Percentiles rank a stretch among this genome's conserved stretches.
Conservation (phyloP, 441 rosid species). For the Melastoma candidum region DNA sequence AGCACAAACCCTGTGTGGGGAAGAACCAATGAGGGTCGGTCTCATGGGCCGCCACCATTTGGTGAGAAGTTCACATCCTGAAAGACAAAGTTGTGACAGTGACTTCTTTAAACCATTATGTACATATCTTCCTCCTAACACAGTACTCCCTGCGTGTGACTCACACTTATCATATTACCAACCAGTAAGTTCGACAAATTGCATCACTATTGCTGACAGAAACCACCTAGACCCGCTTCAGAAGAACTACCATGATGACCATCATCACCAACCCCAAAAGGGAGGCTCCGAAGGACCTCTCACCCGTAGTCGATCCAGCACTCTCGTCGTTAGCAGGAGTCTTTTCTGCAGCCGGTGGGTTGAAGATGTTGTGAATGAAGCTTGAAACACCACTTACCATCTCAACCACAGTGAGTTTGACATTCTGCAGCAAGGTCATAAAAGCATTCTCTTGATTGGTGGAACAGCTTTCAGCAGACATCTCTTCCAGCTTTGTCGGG, state of each 20-base stretch:
- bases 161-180: too few species aligned
- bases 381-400: constrained; percentile 33
- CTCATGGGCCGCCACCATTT: too few species aligned
- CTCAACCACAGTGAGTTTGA: constrained; percentile 34
- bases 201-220: background rate
- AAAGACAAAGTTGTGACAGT: too few species aligned
- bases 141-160: too few species aligned
- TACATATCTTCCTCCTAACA: too few species aligned
- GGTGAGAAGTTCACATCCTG: too few species aligned
- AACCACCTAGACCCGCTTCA: constrained; percentile 34
- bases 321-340: constrained; percentile 17
- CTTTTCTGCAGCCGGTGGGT: constrained; percentile 19
- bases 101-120: too few species aligned
- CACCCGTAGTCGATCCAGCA: constrained; percentile 16
- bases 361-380: constrained; percentile 35
- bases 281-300: constrained; percentile 26
- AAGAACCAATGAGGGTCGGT: too few species aligned
- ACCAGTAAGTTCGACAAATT: constrained; percentile 1
- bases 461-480: constrained; percentile 16
- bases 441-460: background rate
- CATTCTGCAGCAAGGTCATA: constrained; percentile 22
- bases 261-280: constrained; percentile 47
- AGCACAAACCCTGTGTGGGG: too few species aligned
- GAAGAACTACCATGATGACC: constrained; percentile 44
- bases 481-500: constrained; percentile 14